These are phyloP conservation scores for Blastomyces gilchristii DNA, from an alignment of 2,329 filamentous ascomycete species.

Conservation along the genomic window DNA sequence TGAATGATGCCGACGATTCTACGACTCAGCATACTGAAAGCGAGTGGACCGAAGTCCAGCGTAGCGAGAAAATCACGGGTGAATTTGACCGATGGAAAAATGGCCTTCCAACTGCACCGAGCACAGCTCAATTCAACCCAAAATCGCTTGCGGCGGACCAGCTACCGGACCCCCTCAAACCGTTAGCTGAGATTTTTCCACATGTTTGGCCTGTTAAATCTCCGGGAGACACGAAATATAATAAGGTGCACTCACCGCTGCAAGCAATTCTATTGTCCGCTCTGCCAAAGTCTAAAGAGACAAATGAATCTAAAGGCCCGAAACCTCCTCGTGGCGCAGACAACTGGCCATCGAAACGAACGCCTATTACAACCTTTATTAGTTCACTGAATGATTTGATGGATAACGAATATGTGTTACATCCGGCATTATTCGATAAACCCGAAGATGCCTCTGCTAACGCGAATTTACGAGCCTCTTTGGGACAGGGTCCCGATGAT, in stretches of 20 bases:
- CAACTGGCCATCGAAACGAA: constrained; percentile 63
- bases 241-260: constrained; percentile 76
- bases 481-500: constrained; percentile 41
- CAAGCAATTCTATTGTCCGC: constrained; percentile 72
- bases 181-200: constrained; percentile 71
- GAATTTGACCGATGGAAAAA: constrained; percentile 34
- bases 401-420: constrained; percentile 74
- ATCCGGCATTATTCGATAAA: constrained; percentile 61
- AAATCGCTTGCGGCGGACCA: constrained; percentile 22
- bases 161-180: constrained; percentile 46
- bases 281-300: constrained; percentile 57
- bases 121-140: constrained; percentile 27
- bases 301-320: constrained; percentile 43
- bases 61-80: constrained; percentile 19
- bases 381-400: constrained; percentile 61
- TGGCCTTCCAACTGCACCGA: constrained; percentile 24
- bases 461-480: constrained; percentile 43
- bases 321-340: constrained; percentile 54
- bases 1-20: constrained; percentile 6
- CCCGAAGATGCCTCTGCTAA: constrained; percentile 46
- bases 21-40: constrained; percentile 7
- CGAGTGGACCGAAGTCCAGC: constrained; percentile 2
- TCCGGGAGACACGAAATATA: constrained; percentile 72
- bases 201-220: constrained; percentile 84
- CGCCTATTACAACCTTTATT: constrained; percentile 71